Evolutionary conservation across 2,329 filamentous ascomycete genomes (phyloP).

Genomic region (Pseudogymnoascus sp.): DNA sequence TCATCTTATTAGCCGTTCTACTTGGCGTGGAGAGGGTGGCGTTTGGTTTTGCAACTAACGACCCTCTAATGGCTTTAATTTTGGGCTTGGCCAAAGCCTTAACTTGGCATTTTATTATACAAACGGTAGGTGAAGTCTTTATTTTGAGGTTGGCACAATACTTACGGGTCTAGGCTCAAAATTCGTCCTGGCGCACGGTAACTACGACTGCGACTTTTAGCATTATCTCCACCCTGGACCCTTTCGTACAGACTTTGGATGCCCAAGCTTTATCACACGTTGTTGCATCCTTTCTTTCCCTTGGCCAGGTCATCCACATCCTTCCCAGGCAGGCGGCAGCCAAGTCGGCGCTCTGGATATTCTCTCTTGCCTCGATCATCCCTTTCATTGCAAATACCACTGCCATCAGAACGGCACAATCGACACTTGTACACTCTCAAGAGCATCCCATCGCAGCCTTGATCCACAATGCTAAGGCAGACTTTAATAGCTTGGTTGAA

Average conservation of each 20-base stretch:
- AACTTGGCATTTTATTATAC: constrained; percentile 31
- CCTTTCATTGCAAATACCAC: background rate
- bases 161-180: background rate
- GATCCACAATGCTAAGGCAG: constrained; percentile 49
- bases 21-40: constrained; percentile 17
- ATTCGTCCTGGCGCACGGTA: background rate
- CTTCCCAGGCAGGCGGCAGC: constrained; percentile 28
- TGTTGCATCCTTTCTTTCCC: constrained; percentile 24
- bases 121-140: constrained; percentile 23
- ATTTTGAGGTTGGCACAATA: constrained; percentile 10
- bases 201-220: background rate
- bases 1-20: constrained; percentile 15
- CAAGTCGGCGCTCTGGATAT: constrained; percentile 25
- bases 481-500: constrained; percentile 45
- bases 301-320: constrained; percentile 27
- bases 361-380: constrained; percentile 26
- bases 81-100: constrained; percentile 27
- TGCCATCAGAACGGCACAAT: background rate
- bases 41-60: constrained; percentile 21
- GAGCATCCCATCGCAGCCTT: constrained; percentile 60
- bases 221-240: background rate
- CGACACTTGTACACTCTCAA: background rate
- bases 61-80: constrained; percentile 15
- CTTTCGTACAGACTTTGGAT: background rate
- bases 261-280: constrained; percentile 18